phyloP scores from a whole-genome alignment of 148 eudicot species.

The Beta vulgaris region DNA sequence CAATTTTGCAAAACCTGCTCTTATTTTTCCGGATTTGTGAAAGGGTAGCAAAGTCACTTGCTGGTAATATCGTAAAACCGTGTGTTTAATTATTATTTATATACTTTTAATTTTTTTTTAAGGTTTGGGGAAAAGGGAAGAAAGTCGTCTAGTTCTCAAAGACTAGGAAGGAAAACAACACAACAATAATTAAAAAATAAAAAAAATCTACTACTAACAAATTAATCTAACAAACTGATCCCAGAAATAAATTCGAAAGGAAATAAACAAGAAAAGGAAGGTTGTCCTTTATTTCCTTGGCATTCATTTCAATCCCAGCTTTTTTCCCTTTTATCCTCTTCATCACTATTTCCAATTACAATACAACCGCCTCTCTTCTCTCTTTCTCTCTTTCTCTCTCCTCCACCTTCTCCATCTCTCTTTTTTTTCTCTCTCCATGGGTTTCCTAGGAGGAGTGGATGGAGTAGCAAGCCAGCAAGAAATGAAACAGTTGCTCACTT shows the following conservation, averaged over 20 bases:
- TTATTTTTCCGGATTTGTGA: too few relatives aligned
- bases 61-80: not conserved
- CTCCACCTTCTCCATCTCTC: not conserved
- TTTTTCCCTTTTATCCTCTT: constrained; percentile 18
- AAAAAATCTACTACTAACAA: too few relatives aligned
- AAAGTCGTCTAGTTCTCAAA: constrained; percentile 9
- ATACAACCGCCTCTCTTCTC: constrained; percentile 23
- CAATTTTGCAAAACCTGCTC: too few relatives aligned
- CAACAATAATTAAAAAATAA: not conserved
- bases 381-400: not conserved
- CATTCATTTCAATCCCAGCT: constrained; percentile 18
- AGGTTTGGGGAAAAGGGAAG: not conserved
- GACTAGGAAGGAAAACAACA: constrained; percentile 4
- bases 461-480: not conserved
- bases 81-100: not conserved
- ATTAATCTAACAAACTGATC: not conserved
- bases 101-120: too few relatives aligned
- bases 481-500: constrained; percentile 13
- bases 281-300: constrained; percentile 4
- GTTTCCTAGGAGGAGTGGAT: not conserved
- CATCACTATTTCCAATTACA: constrained; percentile 27
- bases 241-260: not conserved
- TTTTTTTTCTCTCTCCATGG: constrained; percentile 19
- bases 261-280: constrained; percentile 1
- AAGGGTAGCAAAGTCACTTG: too few relatives aligned